Evolutionary conservation across 768 basidiomycete genomes (phyloP), one percentile per base, ranked within the genome.

Genomic region (Pulveroboletus sp.): DNA sequence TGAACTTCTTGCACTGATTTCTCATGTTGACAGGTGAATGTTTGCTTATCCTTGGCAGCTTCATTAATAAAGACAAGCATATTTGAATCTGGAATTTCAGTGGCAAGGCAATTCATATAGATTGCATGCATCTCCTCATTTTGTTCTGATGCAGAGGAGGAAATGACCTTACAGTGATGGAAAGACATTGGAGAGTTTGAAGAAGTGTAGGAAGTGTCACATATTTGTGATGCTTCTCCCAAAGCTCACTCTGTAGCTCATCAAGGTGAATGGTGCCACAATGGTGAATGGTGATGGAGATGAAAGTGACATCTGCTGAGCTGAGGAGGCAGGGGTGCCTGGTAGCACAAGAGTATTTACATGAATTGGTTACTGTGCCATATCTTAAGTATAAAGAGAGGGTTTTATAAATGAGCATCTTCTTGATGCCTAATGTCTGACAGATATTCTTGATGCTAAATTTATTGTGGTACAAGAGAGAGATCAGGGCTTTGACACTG

Each of bases 31-130:
- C n/a, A n/a, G n/a, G n/a, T n/a, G n/a, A n/a, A n/a, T n/a, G n/a
- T n/a, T n/a, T n/a, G n/a, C n/a, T n/a, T 17, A 27, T 12, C 6
- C 50, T 23, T 36, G n/a, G 5, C 45, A 23, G 56, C 53, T 29
- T 65, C 52, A 40, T 65, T 54, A n/a, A 50, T 24, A 34, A 63
- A 66, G 23, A 65, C 26, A 2, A 65, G 51, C 62, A 61, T 63
- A 13, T 54, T 29, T n/a, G 64, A 23, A 46, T 60, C 39, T 0
- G 46, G 49, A 59, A 4, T 60, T 39, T 54, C 44, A 0, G 36
- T 35, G 0, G 29, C 54, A 37, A 60, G 55, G 14, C 7, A 3
- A 10, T 60, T 60, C 47, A 55, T 60, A 23, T 53, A 58, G 0
- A 43, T 34, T 5, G 47, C 44, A 1, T 43, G 2, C 12, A n/a